Percentiles rank a stretch among this genome's conserved stretches.
Evolutionary conservation across 257 asterid genomes (phyloP).

Genomic region (Plantago major): DNA sequence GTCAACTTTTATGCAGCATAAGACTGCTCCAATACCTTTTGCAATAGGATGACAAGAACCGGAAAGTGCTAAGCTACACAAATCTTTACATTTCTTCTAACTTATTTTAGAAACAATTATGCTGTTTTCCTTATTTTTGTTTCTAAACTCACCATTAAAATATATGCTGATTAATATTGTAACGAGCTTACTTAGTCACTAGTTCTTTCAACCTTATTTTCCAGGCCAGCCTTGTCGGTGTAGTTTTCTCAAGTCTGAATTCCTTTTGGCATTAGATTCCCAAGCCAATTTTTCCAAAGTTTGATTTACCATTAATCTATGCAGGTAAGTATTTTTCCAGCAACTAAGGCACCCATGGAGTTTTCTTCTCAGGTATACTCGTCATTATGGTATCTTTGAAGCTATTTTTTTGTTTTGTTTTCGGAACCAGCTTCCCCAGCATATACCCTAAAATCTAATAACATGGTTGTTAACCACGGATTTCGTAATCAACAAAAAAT

Average conservation of each 20-base stretch:
- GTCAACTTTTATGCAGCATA: no score
- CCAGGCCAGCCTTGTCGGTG: slow-evolving; percentile 9
- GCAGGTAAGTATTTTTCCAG: slow-evolving; percentile 85
- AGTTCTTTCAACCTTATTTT: neutral
- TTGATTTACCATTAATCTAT: slow-evolving; percentile 18
- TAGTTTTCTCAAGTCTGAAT: slow-evolving; percentile 3
- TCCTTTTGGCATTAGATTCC: slow-evolving; percentile 1
- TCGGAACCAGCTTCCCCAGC: neutral
- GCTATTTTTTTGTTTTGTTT: neutral
- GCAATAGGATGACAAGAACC: neutral
- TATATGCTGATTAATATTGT: neutral
- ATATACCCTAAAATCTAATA: neutral
- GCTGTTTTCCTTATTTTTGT: neutral
- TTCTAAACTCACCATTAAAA: neutral
- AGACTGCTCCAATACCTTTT: neutral
- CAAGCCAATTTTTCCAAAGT: slow-evolving; percentile 8
- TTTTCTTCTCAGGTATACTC: slow-evolving; percentile 71
- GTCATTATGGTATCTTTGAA: neutral
- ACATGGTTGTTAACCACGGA: no score
- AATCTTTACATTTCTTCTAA: neutral
- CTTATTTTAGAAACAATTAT: no score
- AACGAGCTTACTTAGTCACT: neutral
- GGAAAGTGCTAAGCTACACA: neutral
- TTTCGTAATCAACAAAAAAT: no score
- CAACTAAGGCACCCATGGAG: slow-evolving; percentile 88